Evolutionary conservation across 2,329 filamentous ascomycete genomes (phyloP).

Genomic region (Microcyclosporella mali): DNA sequence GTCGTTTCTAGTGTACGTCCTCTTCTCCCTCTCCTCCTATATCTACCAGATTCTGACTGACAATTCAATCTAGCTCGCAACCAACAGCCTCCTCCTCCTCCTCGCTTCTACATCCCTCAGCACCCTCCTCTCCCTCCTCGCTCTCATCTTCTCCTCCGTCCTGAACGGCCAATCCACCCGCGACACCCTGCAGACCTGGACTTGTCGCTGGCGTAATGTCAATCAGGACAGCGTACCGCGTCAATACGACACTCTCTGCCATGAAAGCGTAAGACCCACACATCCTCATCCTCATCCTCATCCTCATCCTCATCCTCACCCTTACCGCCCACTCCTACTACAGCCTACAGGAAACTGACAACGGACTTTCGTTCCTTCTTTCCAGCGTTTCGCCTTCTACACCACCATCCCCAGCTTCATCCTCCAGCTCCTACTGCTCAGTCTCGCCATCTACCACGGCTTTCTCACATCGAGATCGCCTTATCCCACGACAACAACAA

Average conservation of each 20-base stretch:
- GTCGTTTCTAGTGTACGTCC: slow-evolving; percentile 28
- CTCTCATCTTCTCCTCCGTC: slow-evolving; percentile 33
- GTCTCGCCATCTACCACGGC: slow-evolving; percentile 15
- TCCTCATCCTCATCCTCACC: not conserved
- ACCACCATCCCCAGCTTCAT: slow-evolving; percentile 38
- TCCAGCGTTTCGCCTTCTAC: slow-evolving; percentile 40
- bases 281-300: slow-evolving; percentile 1
- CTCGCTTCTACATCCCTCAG: slow-evolving; percentile 34
- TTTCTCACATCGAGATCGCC: not conserved
- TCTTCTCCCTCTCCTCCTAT: not conserved
- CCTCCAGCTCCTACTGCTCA: slow-evolving; percentile 30
- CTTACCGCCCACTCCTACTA: not conserved
- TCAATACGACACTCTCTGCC: slow-evolving; percentile 37
- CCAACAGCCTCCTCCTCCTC: slow-evolving; percentile 33
- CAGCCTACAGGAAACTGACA: no score
- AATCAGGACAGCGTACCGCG: slow-evolving; percentile 23
- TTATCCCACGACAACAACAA: no score
- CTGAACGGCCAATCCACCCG: slow-evolving; percentile 24
- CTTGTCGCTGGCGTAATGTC: slow-evolving; percentile 28
- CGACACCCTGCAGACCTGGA: slow-evolving; percentile 36
- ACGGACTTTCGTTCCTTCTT: not conserved
- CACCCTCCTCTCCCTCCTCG: slow-evolving; percentile 36
- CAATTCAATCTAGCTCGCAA: slow-evolving; percentile 30
- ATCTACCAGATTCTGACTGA: not conserved
- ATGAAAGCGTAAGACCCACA: slow-evolving; percentile 34